Evolutionary conservation across 225 moss, liverwort and hornwort genomes (phyloP), one percentile per base, ranked within the genome.

Genomic region (Asterella californica): DNA sequence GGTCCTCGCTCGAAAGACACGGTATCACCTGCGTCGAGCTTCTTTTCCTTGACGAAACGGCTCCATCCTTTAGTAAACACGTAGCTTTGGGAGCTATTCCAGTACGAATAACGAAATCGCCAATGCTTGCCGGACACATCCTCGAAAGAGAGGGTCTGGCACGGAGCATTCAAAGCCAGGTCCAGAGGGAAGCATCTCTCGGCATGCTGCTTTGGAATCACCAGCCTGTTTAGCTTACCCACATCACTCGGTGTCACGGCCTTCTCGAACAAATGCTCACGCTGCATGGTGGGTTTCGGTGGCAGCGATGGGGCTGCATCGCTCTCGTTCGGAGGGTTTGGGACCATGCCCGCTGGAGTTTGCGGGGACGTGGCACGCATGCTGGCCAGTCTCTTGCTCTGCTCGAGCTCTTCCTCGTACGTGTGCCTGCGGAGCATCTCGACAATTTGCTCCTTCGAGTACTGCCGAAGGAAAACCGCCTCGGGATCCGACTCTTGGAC

Each of bases 61-160:
- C 95, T 95, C 99, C 99, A 99, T 25, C 99, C 99, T 75, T 99
- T 99, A 10, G 99, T 99, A 54, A 99, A 93, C 46, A 99, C 99
- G 66, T 99, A 99, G 85, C 95, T 95, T 79, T 99, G 99, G 75
- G 95, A 95, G 80, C 99, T 99, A 63, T 99, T 99, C 99, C 99
- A 99, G 72, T 99, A 99, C 0, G 99, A 99, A 70, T 99, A 99
- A 7, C 99, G 90, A 79, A 99, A 99, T 79, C 99, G 84, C 99
- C 99, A 99, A 67, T 92, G 99, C 87, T 99, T 99, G 22, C 93
- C 95, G 0, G 90, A 88, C 12, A 93, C 92, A 70, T 99, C 99
- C 76, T 99, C 95, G 74, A 99, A 99, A 9, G 99, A 93, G 21
- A 99, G 92, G 34, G 95, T 99, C 80, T 99, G 99, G 9, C 95